A percentile compares a stretch with the other conserved stretches of the same genome.
Conservation (phyloP, 805 yeast genomes). For the Candida khao-thaluensis region DNA sequence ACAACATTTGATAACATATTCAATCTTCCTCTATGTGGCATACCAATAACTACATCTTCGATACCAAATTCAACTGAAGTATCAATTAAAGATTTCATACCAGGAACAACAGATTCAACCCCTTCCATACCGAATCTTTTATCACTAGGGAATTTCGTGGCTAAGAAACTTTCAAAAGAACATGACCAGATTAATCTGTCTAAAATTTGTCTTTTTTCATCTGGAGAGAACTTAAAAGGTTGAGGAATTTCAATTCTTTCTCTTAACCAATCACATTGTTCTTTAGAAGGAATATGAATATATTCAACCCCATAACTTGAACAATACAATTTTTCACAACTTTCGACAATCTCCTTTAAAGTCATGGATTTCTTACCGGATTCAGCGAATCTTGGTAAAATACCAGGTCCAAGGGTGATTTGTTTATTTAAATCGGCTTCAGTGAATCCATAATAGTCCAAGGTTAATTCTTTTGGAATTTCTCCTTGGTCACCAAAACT, state of each 20-base stretch:
- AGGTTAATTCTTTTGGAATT: conserved; percentile 81
- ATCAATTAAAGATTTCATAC: conserved; percentile 94
- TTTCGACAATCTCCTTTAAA: conserved; percentile 71
- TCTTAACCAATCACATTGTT: conserved; percentile 97
- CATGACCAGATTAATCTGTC: conserved; percentile 97
- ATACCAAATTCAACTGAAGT: conserved; percentile 89
- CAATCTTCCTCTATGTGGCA: conserved; percentile 99
- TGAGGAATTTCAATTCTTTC: conserved; percentile 90
- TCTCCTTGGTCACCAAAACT: conserved; percentile 69
- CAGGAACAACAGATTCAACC: conserved; percentile 95
- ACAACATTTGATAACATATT: conserved; percentile 97
- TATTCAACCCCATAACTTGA: conserved; percentile 89
- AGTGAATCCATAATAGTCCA: conserved; percentile 89
- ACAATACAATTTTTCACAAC: conserved; percentile 85
- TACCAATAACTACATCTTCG: conserved; percentile 95
- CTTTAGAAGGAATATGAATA: conserved; percentile 93
- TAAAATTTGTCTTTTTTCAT: conserved; percentile 92
- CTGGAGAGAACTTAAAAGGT: conserved; percentile 78
- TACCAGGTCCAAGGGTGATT: conserved; percentile 95
- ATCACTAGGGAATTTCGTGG: conserved; percentile 96
- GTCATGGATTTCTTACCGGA: conserved; percentile 63
- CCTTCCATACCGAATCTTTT: conserved; percentile 99
- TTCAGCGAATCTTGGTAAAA: conserved; percentile 83
- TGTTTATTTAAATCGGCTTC: conserved; percentile 80
- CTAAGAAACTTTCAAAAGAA: conserved; percentile 86